Base-by-base conservation (phyloP, 805 yeast genomes). In the Kodamaea lidongshanica region DNA sequence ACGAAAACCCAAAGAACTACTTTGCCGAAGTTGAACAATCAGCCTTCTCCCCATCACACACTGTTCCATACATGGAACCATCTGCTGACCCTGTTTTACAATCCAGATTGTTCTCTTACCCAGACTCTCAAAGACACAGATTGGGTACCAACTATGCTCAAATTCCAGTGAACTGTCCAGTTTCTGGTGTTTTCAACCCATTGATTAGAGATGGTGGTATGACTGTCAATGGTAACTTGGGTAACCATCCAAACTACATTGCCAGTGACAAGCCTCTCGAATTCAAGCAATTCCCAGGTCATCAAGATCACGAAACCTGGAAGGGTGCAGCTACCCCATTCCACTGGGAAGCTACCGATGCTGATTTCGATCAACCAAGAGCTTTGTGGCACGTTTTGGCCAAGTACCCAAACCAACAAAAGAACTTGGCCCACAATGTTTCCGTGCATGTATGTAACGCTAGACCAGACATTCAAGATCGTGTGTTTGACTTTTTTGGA, bases 201-300 rank as follows among this genome's bases (percentile, higher is more conserved):
- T 78, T 76, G 46, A 72, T 78, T 45, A 74, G 95, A 63, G 95
- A 85, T 54, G 95, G 95, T 57, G 71, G 77, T 26, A 78, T 79
- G 87, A 42, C 30, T 31, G 66, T 64, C 29, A 59, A 64, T 45
- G 70, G 70, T 33, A 85, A 85, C 63, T 71, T 79, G 50, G 94
- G 94, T 23, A 60, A 72, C 33, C 73, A 74, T 41, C 92, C 94
- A 53, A 81, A 80, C 60, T 84, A 85, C 58, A 61, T 78, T 37
- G 73, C 67, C 36, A 69, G 84, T 13, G 60, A 71, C 38, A 58
- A 69, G 40, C 75, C 77, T 30, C 50, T 71, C 29, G 67, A 67
- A 48, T 70, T 65, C 50, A 56, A 57, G 40, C 41, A 49, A 24
- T 53, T 66, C 42, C 65, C 63, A 41, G 51, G 70, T 28, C 81